A percentile compares a stretch with the other conserved stretches of the same genome.
Evolutionary conservation across 768 basidiomycete species (phyloP).

Genomic region (Pholiota conissans): DNA sequence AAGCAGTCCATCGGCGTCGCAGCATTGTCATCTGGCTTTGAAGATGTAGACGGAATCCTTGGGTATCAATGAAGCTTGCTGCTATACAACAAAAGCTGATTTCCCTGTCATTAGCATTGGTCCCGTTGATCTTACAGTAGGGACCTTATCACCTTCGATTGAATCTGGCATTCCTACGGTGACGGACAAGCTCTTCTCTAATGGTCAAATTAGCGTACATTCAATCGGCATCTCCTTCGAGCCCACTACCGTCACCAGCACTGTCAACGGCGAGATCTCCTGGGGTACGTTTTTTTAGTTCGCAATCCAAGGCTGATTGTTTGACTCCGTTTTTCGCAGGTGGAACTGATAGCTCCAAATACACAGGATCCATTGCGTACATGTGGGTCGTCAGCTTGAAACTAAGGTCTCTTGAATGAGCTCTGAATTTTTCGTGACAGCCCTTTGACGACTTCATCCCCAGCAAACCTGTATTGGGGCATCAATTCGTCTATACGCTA

Average conservation of each 20-base stretch:
- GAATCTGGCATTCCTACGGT: conserved; percentile 47
- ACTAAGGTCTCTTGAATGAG: background rate
- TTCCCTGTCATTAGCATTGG: conserved; percentile 45
- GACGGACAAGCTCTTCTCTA: conserved; percentile 48
- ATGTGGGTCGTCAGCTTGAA: background rate
- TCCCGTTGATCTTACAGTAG: conserved; percentile 53
- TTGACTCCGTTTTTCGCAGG: no score
- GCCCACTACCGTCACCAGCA: conserved; percentile 35
- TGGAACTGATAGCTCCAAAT: conserved; percentile 39
- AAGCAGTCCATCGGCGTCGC: conserved; percentile 67
- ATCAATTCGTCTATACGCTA: conserved; percentile 54
- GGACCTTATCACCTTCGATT: conserved; percentile 30
- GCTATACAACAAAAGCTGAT: background rate
- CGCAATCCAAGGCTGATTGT: no score
- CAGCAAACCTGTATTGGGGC: conserved; percentile 54
- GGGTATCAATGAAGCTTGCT: conserved; percentile 41
- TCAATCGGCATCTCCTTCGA: conserved; percentile 51
- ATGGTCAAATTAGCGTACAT: conserved; percentile 37
- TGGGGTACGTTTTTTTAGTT: conserved; percentile 31
- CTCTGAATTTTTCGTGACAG: conserved; percentile 20
- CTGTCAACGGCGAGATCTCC: conserved; percentile 50
- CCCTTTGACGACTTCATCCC: conserved; percentile 44
- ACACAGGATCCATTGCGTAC: conserved; percentile 11
- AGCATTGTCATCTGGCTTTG: conserved; percentile 36
- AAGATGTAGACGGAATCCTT: conserved; percentile 60